These are phyloP conservation scores for Castanea mollissima DNA, from an alignment of 306 rosid genomes.

Conservation along the genomic window DNA sequence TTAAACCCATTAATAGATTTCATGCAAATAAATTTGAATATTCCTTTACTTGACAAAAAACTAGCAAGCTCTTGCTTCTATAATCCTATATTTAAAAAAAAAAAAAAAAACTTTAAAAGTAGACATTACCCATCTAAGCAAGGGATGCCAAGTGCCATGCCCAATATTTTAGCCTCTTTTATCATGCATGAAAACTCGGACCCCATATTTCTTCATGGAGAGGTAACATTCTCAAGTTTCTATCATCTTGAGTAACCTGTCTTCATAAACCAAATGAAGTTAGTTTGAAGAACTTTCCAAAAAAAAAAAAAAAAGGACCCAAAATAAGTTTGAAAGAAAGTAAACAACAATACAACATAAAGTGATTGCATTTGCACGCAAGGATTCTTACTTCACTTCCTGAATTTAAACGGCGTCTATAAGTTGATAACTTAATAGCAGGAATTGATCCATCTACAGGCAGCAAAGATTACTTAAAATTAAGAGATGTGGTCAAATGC, in stretches of 20 bases:
- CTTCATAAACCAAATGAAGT: constrained; percentile 22
- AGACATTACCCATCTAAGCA: constrained; percentile 69
- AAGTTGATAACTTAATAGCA: constrained; percentile 66
- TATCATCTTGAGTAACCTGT: constrained; percentile 46
- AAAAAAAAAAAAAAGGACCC: neutral
- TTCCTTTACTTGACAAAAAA: too few relatives aligned
- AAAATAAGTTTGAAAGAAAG: neutral
- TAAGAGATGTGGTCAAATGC: constrained; percentile 8
- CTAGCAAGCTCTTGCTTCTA: too few relatives aligned
- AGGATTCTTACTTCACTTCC: constrained; percentile 53
- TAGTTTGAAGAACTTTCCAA: neutral
- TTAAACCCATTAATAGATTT: too few relatives aligned
- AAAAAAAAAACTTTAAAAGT: neutral
- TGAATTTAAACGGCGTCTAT: constrained; percentile 64
- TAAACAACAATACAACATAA: neutral
- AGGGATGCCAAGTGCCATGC: constrained; percentile 72
- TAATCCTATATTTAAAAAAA: neutral
- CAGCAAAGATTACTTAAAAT: constrained; percentile 19
- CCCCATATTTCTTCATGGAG: constrained; percentile 64
- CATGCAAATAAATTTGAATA: too few relatives aligned
- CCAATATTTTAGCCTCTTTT: constrained; percentile 70
- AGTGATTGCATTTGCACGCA: neutral
- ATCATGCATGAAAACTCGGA: constrained; percentile 81
- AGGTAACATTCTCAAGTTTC: constrained; percentile 37
- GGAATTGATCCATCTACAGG: constrained; percentile 81